Conservation (phyloP, 2,329 filamentous ascomycete genomes). For the Paecilomyces niveus region DNA sequence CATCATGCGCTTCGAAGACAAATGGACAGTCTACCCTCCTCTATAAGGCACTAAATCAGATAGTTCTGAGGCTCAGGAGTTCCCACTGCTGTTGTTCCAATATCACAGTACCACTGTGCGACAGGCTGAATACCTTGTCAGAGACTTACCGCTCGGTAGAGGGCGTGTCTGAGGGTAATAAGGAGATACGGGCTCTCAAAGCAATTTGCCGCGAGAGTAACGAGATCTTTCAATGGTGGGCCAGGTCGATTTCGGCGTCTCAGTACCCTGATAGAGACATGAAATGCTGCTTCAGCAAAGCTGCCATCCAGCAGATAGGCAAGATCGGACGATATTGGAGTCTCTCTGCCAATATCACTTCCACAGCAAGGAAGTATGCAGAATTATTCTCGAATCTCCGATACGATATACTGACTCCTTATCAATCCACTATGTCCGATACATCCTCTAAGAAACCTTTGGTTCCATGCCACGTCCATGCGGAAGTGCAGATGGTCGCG, state of each 20-base stretch:
- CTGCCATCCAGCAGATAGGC: conserved; percentile 6
- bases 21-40: neutral
- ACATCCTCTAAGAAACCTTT: neutral
- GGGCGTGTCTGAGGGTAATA: neutral
- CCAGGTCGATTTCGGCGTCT: neutral
- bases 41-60: neutral
- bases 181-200: conserved; percentile 2
- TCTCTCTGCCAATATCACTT: conserved; percentile 5
- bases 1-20: neutral
- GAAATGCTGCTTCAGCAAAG: conserved; percentile 1
- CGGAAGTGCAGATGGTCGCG: conserved; percentile 13
- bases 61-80: neutral
- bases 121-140: neutral
- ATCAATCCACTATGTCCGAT: neutral
- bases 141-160: neutral
- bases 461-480: conserved; percentile 8
- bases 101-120: neutral
- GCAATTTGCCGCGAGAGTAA: conserved; percentile 3
- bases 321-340: conserved; percentile 13
- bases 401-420: conserved; percentile 4
- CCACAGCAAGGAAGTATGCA: conserved; percentile 5
- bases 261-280: neutral
- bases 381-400: conserved; percentile 4
- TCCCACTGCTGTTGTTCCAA: neutral
- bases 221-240: conserved; percentile 3